phyloP scores from a whole-genome alignment of 345 rosid species.

The Excoecaria cochinchinensis region DNA sequence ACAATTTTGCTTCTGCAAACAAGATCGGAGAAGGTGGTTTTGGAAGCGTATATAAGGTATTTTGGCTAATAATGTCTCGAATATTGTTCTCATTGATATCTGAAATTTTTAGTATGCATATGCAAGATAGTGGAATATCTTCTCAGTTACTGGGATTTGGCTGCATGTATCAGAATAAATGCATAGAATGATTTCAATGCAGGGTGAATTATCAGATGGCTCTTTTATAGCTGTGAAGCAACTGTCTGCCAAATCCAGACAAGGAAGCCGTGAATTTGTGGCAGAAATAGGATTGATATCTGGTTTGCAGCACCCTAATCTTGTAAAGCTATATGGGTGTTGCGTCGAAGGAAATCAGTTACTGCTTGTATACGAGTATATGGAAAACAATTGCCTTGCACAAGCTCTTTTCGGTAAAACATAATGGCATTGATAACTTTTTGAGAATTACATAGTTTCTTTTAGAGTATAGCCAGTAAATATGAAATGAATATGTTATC shows the following conservation, averaged over 20 bases:
- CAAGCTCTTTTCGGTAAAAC: conserved; percentile 55
- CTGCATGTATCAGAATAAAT: too few relatives aligned
- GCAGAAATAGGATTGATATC: conserved; percentile 70
- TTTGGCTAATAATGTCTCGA: background rate
- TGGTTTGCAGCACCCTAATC: conserved; percentile 69
- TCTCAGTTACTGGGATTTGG: too few relatives aligned
- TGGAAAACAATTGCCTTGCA: conserved; percentile 70
- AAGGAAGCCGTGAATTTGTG: conserved; percentile 71
- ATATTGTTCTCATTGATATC: background rate
- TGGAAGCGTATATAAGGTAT: conserved; percentile 56
- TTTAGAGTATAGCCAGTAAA: background rate
- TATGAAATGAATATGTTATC: background rate
- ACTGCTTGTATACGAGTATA: conserved; percentile 60
- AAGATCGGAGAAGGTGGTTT: conserved; percentile 72
- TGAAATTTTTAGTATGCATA: background rate
- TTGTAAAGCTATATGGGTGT: conserved; percentile 66
- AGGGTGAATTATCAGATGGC: conserved; percentile 66
- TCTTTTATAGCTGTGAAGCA: conserved; percentile 64
- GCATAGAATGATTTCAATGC: background rate
- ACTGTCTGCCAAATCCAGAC: conserved; percentile 67
- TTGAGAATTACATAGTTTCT: too few relatives aligned
- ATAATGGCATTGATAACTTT: background rate
- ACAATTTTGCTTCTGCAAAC: conserved; percentile 43
- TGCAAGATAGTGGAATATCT: too few relatives aligned
- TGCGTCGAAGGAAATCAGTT: conserved; percentile 63